A percentile compares a stretch with the other conserved stretches of the same genome.
phyloP scores from a whole-genome alignment of 1,284 basidiomycete genomes.

The Melampsora larici-populina region DNA sequence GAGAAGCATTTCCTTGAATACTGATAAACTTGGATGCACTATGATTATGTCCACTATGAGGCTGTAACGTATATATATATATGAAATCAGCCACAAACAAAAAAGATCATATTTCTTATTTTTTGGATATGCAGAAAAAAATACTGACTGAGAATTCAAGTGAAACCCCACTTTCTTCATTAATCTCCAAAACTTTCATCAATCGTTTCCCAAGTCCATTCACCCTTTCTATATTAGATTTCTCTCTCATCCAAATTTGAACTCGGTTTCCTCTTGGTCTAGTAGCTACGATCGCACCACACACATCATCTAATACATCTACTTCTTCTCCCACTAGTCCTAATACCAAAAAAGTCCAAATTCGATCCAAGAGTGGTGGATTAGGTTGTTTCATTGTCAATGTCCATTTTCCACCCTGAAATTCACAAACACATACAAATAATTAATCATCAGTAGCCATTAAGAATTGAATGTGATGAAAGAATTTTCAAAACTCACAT shows the following conservation, averaged over 20 bases:
- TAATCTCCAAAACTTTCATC: slow-evolving; percentile 73
- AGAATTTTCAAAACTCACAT: slow-evolving; percentile 55
- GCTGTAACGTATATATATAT: neutral
- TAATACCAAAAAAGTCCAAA: slow-evolving; percentile 87
- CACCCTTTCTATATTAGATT: slow-evolving; percentile 74
- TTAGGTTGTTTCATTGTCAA: slow-evolving; percentile 77
- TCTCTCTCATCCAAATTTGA: slow-evolving; percentile 78
- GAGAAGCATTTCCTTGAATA: slow-evolving; percentile 17
- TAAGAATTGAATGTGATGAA: too few relatives aligned
- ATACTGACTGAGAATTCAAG: slow-evolving; percentile 26
- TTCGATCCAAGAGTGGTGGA: slow-evolving; percentile 72
- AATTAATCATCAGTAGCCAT: too few relatives aligned
- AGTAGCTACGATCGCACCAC: slow-evolving; percentile 68
- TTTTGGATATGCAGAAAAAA: too few relatives aligned
- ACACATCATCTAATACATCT: slow-evolving; percentile 56
- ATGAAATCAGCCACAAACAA: too few relatives aligned
- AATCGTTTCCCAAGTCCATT: slow-evolving; percentile 78
- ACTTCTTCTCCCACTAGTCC: slow-evolving; percentile 84
- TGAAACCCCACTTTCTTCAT: slow-evolving; percentile 56
- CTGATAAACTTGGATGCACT: slow-evolving; percentile 25
- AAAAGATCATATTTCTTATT: too few relatives aligned
- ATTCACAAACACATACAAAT: too few relatives aligned
- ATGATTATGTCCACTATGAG: slow-evolving; percentile 24
- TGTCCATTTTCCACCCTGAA: slow-evolving; percentile 82
- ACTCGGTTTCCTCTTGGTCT: slow-evolving; percentile 82